Conservation (phyloP, 805 yeast genomes). For the Wickerhamomyces alni region DNA sequence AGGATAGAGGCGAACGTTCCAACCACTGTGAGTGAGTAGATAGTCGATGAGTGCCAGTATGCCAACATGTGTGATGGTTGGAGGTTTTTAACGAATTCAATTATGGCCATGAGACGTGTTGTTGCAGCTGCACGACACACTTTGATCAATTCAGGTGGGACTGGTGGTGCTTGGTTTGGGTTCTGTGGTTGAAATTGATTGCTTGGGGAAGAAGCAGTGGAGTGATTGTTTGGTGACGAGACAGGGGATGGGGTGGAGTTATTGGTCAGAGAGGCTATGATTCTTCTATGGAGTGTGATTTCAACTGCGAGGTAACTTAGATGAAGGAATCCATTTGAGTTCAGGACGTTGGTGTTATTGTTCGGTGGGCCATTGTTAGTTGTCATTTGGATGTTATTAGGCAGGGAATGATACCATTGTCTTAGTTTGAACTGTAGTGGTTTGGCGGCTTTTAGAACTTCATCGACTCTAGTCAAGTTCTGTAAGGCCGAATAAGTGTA, state of each 20-base stretch:
- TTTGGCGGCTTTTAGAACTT: conserved; percentile 70
- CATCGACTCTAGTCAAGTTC: conserved; percentile 52
- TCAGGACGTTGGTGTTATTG: not conserved
- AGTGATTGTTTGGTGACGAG: not conserved
- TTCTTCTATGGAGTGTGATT: conserved; percentile 75
- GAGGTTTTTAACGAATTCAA: conserved; percentile 69
- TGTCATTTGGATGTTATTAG: conserved; percentile 55
- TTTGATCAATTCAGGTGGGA: conserved; percentile 47
- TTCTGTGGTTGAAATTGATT: not conserved
- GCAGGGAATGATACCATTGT: conserved; percentile 73
- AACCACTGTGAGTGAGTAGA: conserved; percentile 72
- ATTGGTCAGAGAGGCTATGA: conserved; percentile 44
- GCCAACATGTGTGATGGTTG: conserved; percentile 77
- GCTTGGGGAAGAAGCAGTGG: not conserved
- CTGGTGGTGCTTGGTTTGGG: conserved; percentile 17
- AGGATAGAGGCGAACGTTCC: conserved; percentile 85
- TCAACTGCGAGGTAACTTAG: conserved; percentile 88
- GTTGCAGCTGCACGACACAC: conserved; percentile 85
- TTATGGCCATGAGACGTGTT: conserved; percentile 74
- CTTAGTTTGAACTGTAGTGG: conserved; percentile 69
- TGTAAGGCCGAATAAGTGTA: conserved; percentile 63
- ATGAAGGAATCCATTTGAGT: conserved; percentile 70
- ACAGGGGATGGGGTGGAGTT: not conserved
- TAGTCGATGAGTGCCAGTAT: conserved; percentile 84
- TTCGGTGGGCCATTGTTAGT: conserved; percentile 7